Evolutionary conservation across 2,329 filamentous ascomycete species (phyloP), one percentile per base, ranked within the genome.

Genomic region (Aspergillus japonicus): DNA sequence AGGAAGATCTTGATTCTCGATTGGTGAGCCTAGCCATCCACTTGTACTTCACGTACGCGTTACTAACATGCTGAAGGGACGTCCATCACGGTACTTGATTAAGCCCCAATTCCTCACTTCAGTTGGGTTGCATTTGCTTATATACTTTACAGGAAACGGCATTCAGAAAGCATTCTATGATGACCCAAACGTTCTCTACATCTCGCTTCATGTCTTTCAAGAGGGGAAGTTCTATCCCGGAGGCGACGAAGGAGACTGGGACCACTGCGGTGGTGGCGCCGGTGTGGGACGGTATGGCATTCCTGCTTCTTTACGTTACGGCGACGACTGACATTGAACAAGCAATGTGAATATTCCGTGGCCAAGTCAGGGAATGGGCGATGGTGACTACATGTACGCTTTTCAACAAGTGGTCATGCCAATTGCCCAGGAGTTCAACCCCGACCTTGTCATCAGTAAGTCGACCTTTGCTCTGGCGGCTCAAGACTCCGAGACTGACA

Each of bases 391-490:
- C 75, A 87, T 99, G 78, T 94, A 92, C 52, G 95, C 95, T 1
- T 99, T 99, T 69, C 93, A 99, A 69, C 89, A 92, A 72, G 89
- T 98, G 39, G 88, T 99, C 49, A 97, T 99, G 92, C 95, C 95
- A 0, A 95, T 98, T 60, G 93, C 92, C 1, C 87, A 88, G 49
- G 94, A 99, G 69, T 99, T 98, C 73, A 83, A 95, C 68, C 95
- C 95, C 0, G 95, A 99, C 72, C 80, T 99, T 19, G 93, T 98
- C 29, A 95, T 99, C 65, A 75, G 80, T 82, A 71, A 66, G 78
- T 62, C 35, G n/a, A n/a, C 4, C n/a, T n/a, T 42, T 33, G 0
- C 11, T 2, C 21, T 19, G 7, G 7, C 14, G 26, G 4, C 5
- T 6, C 10, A 12, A 10, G 12, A 16, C 11, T 24, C 3, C n/a